A percentile compares a stretch with the other conserved stretches of the same genome.
Conservation (phyloP, 768 basidiomycete species). For the Tulasnella sp. region DNA sequence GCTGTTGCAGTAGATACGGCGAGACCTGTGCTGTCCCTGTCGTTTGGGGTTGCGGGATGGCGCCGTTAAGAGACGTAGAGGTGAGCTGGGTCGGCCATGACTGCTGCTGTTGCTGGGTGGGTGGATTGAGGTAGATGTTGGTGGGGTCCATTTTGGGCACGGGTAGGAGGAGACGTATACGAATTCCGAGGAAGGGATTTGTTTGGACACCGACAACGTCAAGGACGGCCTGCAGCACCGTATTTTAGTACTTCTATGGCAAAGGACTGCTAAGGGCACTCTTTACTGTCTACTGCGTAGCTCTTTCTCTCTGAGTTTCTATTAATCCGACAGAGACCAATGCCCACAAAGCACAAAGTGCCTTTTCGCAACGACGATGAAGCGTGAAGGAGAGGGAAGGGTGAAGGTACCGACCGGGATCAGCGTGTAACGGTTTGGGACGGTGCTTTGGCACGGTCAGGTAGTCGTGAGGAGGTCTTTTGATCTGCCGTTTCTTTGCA, state of each 20-base stretch:
- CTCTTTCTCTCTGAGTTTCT: neutral
- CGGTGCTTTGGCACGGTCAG: slow-evolving; percentile 7
- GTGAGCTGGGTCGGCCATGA: slow-evolving; percentile 4
- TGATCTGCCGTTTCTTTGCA: slow-evolving; percentile 18
- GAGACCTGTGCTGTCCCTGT: slow-evolving; percentile 9
- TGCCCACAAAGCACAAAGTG: slow-evolving; percentile 2
- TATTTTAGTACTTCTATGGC: slow-evolving; percentile 9
- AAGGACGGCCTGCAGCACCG: slow-evolving; percentile 13
- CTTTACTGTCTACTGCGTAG: slow-evolving; percentile 9
- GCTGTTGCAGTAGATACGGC: slow-evolving; percentile 13
- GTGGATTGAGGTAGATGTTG: slow-evolving; percentile 17
- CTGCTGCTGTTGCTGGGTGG: neutral
- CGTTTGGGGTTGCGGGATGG: neutral
- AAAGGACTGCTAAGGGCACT: slow-evolving; percentile 1
- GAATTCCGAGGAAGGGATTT: slow-evolving; percentile 10
- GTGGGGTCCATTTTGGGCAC: slow-evolving; percentile 19
- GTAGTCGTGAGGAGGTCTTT: slow-evolving; percentile 7
- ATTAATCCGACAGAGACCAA: neutral
- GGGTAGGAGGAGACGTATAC: slow-evolving; percentile 17
- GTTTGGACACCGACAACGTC: neutral
- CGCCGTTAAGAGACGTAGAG: neutral
- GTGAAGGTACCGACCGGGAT: neutral
- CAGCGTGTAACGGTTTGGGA: slow-evolving; percentile 3
- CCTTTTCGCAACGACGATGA: slow-evolving; percentile 13
- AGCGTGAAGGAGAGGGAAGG: neutral